Evolutionary conservation across 805 yeast genomes (phyloP).

Genomic region (Candida tammaniensis): DNA sequence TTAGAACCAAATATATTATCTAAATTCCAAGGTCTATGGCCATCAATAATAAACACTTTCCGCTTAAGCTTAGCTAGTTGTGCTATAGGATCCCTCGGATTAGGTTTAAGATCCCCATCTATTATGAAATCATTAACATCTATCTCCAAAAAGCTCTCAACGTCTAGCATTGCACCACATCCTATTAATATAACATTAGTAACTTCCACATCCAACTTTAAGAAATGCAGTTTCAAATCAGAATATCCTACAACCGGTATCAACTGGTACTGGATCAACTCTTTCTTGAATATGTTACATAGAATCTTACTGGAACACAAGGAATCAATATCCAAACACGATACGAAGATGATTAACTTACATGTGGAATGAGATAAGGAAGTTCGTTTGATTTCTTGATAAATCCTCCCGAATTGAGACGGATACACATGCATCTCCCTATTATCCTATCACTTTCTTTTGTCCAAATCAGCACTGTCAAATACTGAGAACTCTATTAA

Average conservation of each 20-base stretch:
- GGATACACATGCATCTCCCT: conserved; percentile 84
- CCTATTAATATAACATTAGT: conserved; percentile 78
- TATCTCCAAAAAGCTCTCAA: conserved; percentile 70
- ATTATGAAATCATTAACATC: conserved; percentile 48
- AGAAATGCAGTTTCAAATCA: conserved; percentile 66
- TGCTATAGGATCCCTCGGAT: conserved; percentile 1
- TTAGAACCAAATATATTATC: conserved; percentile 87
- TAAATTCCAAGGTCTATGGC: conserved; percentile 94
- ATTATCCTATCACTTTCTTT: background rate
- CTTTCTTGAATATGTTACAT: conserved; percentile 67
- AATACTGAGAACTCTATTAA: too few relatives aligned
- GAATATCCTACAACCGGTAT: conserved; percentile 91
- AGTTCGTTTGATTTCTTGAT: conserved; percentile 63
- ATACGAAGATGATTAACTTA: conserved; percentile 79
- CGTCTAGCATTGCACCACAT: conserved; percentile 89
- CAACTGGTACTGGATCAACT: conserved; percentile 80
- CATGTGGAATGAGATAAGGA: conserved; percentile 92
- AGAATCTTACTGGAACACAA: conserved; percentile 83
- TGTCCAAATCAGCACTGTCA: background rate
- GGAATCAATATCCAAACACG: conserved; percentile 89
- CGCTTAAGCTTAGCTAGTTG: conserved; percentile 37
- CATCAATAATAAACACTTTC: conserved; percentile 79
- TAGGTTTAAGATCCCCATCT: conserved; percentile 23
- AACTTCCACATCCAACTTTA: conserved; percentile 67
- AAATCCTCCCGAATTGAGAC: conserved; percentile 61